Percentiles rank a stretch among this genome's conserved stretches.
Conservation (phyloP, 129 eudicot genomes). For the Sambucus nigra region DNA sequence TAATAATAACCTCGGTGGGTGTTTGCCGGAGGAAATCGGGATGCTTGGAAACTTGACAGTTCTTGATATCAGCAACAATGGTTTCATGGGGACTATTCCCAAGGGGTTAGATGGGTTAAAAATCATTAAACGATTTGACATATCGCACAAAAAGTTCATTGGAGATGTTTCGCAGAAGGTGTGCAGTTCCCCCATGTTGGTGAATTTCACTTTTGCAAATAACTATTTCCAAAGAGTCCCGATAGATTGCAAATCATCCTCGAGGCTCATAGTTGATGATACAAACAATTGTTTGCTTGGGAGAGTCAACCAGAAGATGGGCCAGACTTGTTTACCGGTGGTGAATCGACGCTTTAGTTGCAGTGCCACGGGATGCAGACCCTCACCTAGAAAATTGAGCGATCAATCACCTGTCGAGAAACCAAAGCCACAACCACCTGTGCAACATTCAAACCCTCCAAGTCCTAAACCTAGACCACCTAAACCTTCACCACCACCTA, state of each 20-base stretch:
- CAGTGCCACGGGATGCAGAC: no score
- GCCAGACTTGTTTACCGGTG: conserved; percentile 23
- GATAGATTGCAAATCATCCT: conserved; percentile 22
- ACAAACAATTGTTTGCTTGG: conserved; percentile 45
- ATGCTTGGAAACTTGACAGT: conserved; percentile 41
- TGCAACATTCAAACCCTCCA: no score
- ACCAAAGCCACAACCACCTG: no score
- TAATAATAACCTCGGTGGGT: conserved; percentile 39
- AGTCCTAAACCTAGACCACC: background rate
- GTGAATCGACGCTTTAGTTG: conserved; percentile 37
- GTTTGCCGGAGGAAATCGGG: conserved; percentile 57
- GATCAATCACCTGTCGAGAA: background rate
- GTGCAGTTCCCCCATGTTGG: conserved; percentile 41
- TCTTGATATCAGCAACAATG: conserved; percentile 34
- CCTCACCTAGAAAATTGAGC: conserved; percentile 25
- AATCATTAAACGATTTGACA: conserved; percentile 30
- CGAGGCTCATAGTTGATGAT: conserved; percentile 26
- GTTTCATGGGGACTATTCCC: conserved; percentile 38
- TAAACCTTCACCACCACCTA: background rate
- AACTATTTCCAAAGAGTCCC: conserved; percentile 42
- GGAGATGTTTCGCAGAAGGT: conserved; percentile 35
- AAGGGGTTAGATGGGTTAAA: conserved; percentile 26
- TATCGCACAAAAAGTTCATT: conserved; percentile 40
- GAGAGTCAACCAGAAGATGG: conserved; percentile 38
- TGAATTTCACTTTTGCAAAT: conserved; percentile 27